phyloP scores from a whole-genome alignment of 2,329 filamentous ascomycete genomes.

The Harringtonia lauricola region DNA sequence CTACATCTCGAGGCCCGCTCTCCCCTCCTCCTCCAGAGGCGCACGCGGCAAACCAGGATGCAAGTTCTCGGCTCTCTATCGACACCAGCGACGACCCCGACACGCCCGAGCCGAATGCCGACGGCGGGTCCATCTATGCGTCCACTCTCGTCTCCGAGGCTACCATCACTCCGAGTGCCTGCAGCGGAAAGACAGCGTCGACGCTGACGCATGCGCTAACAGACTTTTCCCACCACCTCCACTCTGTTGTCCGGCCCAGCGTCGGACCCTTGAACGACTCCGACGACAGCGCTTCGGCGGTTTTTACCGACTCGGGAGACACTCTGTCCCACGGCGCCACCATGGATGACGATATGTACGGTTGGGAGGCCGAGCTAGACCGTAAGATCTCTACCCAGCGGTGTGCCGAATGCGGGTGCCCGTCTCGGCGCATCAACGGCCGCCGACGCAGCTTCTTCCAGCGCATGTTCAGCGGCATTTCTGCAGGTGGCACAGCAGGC shows the following conservation, averaged over 20 bases:
- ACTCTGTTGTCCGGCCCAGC: background rate
- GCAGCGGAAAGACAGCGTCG: no score
- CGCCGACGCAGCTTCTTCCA: constrained; percentile 26
- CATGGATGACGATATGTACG: constrained; percentile 33
- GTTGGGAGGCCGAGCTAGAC: constrained; percentile 41
- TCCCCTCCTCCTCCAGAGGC: no score
- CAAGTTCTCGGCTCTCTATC: no score
- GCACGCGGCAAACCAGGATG: no score
- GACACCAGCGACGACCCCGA: no score
- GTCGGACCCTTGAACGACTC: constrained; percentile 11
- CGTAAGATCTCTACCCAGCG: constrained; percentile 12
- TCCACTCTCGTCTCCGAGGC: background rate
- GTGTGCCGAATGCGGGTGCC: constrained; percentile 16
- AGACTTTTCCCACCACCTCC: constrained; percentile 26
- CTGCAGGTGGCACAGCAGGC: background rate
- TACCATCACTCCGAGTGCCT: background rate
- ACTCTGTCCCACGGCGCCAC: constrained; percentile 15
- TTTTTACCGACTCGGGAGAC: constrained; percentile 18
- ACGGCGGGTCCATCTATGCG: background rate
- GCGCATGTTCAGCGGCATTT: constrained; percentile 23
- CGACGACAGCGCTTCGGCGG: constrained; percentile 16
- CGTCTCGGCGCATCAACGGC: constrained; percentile 11
- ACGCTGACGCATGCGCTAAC: background rate
- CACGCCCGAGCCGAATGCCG: background rate
- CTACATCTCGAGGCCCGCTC: no score